Percentiles rank a stretch among this genome's conserved stretches.
These are phyloP conservation scores for Penicillium maclennaniae DNA, from an alignment of 495 filamentous ascomycete genomes.

Conservation along the genomic window DNA sequence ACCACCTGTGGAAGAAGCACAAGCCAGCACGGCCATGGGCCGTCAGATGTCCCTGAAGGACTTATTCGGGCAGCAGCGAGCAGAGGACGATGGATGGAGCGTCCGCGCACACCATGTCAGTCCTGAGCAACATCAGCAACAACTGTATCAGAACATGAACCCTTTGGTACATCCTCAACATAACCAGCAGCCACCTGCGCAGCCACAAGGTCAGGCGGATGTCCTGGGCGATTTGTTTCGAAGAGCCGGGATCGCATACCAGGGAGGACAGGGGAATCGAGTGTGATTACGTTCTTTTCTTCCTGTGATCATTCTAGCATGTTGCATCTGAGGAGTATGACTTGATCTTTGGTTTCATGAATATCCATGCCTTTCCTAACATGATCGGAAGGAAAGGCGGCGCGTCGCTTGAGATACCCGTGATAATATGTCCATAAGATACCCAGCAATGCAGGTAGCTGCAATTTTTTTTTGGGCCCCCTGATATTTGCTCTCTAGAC, in stretches of 20 bases:
- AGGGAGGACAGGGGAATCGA: conserved; percentile 21
- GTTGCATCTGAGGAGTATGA: conserved; percentile 12
- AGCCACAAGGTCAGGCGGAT: conserved; percentile 26
- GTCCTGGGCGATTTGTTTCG: conserved; percentile 43
- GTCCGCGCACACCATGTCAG: conserved; percentile 41
- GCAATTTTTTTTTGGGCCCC: neutral
- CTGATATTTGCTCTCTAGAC: neutral
- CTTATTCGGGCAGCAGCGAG: conserved; percentile 52
- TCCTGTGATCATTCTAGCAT: conserved; percentile 1
- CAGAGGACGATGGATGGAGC: conserved; percentile 50
- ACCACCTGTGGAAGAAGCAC: conserved; percentile 31
- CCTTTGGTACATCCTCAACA: conserved; percentile 1
- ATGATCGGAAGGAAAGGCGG: conserved; percentile 10
- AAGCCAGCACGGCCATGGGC: conserved; percentile 46
- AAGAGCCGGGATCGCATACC: conserved; percentile 38
- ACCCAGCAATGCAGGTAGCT: neutral
- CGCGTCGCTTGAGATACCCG: conserved; percentile 32
- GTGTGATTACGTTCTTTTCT: neutral
- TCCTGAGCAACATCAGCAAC: conserved; percentile 13
- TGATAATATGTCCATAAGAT: conserved; percentile 5
- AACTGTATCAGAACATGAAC: neutral
- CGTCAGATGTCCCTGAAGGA: conserved; percentile 52
- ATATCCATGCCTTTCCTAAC: conserved; percentile 4
- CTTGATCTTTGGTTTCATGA: conserved; percentile 9
- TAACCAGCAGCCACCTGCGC: conserved; percentile 10